Conservation (phyloP, 148 eudicot species). For the Diospyros kaki region DNA sequence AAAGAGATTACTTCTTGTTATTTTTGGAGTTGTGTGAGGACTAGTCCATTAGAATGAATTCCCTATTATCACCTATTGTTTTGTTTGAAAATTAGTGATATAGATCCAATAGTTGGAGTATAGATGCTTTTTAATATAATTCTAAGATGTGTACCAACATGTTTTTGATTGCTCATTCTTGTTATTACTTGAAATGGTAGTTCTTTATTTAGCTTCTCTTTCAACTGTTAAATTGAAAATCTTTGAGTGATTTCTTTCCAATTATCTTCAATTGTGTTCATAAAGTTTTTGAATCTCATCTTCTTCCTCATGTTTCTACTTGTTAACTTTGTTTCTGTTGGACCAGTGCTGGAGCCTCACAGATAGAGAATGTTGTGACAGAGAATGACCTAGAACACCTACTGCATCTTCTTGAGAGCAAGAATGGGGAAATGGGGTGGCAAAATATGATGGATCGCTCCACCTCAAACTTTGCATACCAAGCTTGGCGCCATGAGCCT, state of each 20-base stretch:
- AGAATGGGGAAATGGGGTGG: constrained; percentile 61
- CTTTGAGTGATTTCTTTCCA: neutral
- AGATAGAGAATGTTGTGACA: constrained; percentile 46
- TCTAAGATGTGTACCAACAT: neutral
- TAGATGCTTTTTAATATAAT: too few species aligned
- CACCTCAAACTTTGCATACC: constrained; percentile 62
- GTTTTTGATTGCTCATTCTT: neutral
- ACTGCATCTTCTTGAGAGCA: constrained; percentile 59
- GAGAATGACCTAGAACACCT: constrained; percentile 66
- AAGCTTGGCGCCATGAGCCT: constrained; percentile 90
- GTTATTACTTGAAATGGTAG: neutral
- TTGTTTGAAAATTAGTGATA: neutral
- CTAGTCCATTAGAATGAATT: neutral
- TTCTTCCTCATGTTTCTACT: neutral
- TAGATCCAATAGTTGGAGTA: neutral
- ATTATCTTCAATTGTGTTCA: neutral
- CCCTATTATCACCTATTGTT: neutral
- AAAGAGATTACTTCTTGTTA: neutral
- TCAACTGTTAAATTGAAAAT: neutral
- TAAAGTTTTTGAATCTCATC: neutral
- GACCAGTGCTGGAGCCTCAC: constrained; percentile 22
- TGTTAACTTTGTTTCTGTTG: neutral
- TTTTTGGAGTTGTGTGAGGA: neutral
- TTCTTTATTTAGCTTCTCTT: neutral
- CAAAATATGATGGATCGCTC: constrained; percentile 75